Evolutionary conservation across 345 rosid genomes (phyloP).

Genomic region (Salix arbutifolia): DNA sequence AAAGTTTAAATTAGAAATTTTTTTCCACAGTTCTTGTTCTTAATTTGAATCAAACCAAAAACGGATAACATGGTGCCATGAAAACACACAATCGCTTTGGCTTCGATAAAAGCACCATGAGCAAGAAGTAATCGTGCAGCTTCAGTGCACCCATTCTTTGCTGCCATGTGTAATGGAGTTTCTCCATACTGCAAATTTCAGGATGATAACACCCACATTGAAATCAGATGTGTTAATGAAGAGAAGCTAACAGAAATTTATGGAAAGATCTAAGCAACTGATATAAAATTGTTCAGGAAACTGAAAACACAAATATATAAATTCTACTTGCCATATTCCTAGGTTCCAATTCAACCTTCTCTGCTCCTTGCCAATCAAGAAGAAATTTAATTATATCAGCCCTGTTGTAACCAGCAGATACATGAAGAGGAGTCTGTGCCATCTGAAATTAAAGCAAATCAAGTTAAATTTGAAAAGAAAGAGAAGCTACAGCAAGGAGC

Average conservation of each 20-base stretch:
- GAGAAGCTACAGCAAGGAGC: neutral
- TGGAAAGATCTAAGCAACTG: neutral
- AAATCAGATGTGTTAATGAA: slow-evolving; percentile 4
- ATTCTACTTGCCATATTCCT: slow-evolving; percentile 57
- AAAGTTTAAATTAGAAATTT: neutral
- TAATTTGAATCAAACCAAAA: slow-evolving; percentile 3
- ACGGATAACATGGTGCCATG: slow-evolving; percentile 6
- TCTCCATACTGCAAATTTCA: slow-evolving; percentile 75
- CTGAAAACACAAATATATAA: neutral
- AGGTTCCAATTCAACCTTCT: slow-evolving; percentile 79
- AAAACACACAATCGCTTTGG: slow-evolving; percentile 74
- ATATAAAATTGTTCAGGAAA: neutral
- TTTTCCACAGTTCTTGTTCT: slow-evolving; percentile 6
- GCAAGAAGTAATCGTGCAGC: slow-evolving; percentile 74
- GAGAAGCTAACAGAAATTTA: neutral
- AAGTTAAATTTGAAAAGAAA: neutral
- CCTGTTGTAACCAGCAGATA: slow-evolving; percentile 77
- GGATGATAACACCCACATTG: slow-evolving; percentile 11
- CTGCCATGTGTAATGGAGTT: slow-evolving; percentile 99
- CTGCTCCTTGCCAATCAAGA: slow-evolving; percentile 67
- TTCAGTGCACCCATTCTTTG: slow-evolving; percentile 88
- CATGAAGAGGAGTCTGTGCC: slow-evolving; percentile 96
- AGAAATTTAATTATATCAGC: slow-evolving; percentile 68
- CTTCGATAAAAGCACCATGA: slow-evolving; percentile 83
- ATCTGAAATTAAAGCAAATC: slow-evolving; percentile 53